Evolutionary conservation across 2,329 filamentous ascomycete species (phyloP).

Genomic region (Pseudocercospora cruenta): DNA sequence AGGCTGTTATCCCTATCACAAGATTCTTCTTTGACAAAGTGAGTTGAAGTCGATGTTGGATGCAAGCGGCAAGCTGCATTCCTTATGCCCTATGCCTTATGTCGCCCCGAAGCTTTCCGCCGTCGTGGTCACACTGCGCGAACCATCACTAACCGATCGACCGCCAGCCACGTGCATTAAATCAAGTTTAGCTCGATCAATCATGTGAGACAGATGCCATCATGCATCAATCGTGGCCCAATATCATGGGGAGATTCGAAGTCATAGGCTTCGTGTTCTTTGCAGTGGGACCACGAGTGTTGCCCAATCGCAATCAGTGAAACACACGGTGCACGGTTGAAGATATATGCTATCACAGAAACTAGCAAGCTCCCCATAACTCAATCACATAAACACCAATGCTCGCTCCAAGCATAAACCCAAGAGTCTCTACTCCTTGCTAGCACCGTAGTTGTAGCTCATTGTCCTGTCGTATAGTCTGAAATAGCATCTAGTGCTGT

Average conservation of each 20-base stretch:
- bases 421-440: background rate
- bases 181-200: background rate
- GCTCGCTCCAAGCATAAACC: background rate
- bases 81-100: background rate
- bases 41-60: background rate
- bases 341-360: too few relatives aligned
- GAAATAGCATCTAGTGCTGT: background rate
- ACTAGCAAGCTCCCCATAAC: background rate
- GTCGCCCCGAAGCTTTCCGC: slow-evolving; percentile 4
- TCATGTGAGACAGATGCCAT: background rate
- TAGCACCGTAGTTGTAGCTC: background rate
- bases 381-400: background rate
- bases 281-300: too few relatives aligned
- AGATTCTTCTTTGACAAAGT: background rate
- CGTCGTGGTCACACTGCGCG: background rate
- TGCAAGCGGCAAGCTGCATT: slow-evolving; percentile 3
- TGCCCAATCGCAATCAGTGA: too few relatives aligned
- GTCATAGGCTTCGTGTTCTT: too few relatives aligned
- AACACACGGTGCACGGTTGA: too few relatives aligned
- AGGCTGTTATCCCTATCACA: background rate
- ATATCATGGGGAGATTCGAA: background rate
- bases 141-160: background rate
- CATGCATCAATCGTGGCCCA: background rate
- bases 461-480: background rate
- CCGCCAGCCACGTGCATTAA: background rate